These are phyloP conservation scores for Boechera stricta DNA, from an alignment of 345 rosid genomes.

Conservation along the genomic window DNA sequence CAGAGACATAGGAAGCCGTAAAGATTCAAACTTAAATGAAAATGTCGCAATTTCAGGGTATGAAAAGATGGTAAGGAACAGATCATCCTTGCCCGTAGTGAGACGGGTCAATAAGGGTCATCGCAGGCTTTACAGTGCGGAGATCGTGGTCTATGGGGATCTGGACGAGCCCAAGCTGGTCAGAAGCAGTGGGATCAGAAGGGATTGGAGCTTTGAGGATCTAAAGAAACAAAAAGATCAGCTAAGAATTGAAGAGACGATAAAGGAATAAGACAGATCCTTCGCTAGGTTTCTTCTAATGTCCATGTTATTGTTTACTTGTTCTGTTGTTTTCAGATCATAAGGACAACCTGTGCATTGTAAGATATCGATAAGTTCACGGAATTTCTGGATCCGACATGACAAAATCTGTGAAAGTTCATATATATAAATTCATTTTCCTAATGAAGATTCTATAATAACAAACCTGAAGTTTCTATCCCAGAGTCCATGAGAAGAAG, in stretches of 20 bases:
- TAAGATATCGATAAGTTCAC: slow-evolving; percentile 6
- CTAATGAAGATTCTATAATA: not conserved
- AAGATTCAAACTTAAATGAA: slow-evolving; percentile 57
- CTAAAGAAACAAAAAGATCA: slow-evolving; percentile 49
- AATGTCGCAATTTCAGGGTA: slow-evolving; percentile 38
- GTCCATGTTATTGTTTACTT: not conserved
- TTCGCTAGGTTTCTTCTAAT: slow-evolving; percentile 27
- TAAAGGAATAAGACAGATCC: slow-evolving; percentile 32
- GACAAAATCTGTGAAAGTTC: slow-evolving; percentile 15
- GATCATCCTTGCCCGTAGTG: slow-evolving; percentile 23
- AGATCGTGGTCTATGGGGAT: slow-evolving; percentile 32
- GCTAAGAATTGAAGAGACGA: slow-evolving; percentile 37
- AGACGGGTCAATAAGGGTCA: slow-evolving; percentile 50
- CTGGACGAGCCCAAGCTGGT: slow-evolving; percentile 63
- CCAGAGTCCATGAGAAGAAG: not conserved
- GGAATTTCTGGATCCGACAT: slow-evolving; percentile 8
- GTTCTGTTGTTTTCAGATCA: slow-evolving; percentile 1
- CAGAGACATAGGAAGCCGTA: slow-evolving; percentile 25
- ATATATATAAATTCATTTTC: slow-evolving; percentile 25
- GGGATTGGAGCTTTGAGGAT: slow-evolving; percentile 98
- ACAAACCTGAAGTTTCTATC: slow-evolving; percentile 4
- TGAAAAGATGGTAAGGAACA: slow-evolving; percentile 39
- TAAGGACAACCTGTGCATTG: slow-evolving; percentile 5
- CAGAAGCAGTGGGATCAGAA: slow-evolving; percentile 84
- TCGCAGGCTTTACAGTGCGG: slow-evolving; percentile 51